Evolutionary conservation across 257 asterid genomes (phyloP).

Genomic region (Anisodus acutangulus): DNA sequence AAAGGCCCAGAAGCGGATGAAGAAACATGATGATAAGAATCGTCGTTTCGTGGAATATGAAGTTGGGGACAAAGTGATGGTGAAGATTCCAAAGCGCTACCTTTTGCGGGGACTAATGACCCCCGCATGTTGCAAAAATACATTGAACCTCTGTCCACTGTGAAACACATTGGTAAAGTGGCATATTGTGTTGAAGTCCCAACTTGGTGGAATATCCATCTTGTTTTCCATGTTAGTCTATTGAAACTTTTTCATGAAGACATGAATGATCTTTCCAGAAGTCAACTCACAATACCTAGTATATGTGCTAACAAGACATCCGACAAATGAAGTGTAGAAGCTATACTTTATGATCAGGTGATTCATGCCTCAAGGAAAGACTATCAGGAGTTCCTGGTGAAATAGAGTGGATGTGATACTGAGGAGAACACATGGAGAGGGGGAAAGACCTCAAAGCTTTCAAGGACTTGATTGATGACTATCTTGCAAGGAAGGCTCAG

Average conservation of each 20-base stretch:
- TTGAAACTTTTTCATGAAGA: not conserved
- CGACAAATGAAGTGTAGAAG: too few species aligned
- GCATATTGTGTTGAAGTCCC: not conserved
- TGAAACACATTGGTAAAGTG: not conserved
- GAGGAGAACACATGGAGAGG: not conserved
- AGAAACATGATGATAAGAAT: too few species aligned
- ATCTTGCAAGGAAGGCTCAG: too few species aligned
- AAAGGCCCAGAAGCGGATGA: too few species aligned
- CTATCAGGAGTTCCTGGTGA: too few species aligned
- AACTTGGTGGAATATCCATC: not conserved
- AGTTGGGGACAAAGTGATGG: too few species aligned
- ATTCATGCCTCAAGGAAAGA: not conserved
- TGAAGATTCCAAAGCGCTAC: too few species aligned
- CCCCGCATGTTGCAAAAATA: not conserved
- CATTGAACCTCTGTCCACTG: not conserved
- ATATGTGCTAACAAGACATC: not conserved
- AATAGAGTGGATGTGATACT: not conserved
- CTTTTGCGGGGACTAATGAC: not conserved
- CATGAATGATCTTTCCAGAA: not conserved
- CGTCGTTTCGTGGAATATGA: too few species aligned
- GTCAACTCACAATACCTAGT: not conserved
- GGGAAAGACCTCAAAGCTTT: not conserved
- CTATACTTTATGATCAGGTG: too few species aligned
- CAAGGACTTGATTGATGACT: not conserved
- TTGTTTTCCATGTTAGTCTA: not conserved